phyloP scores from a whole-genome alignment of 805 yeast genomes.

The Sporopachydermia quercuum region DNA sequence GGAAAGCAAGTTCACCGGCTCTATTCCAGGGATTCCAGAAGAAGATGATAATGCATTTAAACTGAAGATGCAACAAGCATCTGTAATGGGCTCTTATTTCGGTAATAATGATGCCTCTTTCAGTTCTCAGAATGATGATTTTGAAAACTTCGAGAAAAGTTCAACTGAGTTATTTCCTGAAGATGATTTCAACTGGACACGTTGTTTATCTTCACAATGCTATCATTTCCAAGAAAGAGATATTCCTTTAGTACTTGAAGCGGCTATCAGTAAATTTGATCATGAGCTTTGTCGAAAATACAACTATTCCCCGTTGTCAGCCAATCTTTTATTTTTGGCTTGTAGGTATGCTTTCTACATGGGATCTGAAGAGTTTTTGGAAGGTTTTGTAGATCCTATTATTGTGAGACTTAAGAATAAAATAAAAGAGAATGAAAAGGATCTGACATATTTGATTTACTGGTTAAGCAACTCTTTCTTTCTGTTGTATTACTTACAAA shows the following conservation, averaged over 20 bases:
- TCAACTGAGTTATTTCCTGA: not conserved
- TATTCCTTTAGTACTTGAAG: constrained; percentile 22
- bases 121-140: not conserved
- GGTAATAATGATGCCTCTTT: too few relatives aligned
- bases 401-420: constrained; percentile 18
- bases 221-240: constrained; percentile 22
- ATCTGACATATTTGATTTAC: constrained; percentile 40
- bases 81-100: not conserved
- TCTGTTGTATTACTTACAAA: constrained; percentile 59
- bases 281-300: constrained; percentile 19
- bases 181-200: constrained; percentile 24
- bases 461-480: constrained; percentile 79
- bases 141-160: too few relatives aligned
- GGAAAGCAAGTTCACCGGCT: too few relatives aligned
- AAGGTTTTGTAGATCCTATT: constrained; percentile 17
- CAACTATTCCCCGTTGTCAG: constrained; percentile 24
- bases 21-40: not conserved
- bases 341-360: constrained; percentile 23
- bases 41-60: not conserved
- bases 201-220: constrained; percentile 24
- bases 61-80: constrained; percentile 1
- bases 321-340: constrained; percentile 25
- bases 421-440: constrained; percentile 19
- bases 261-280: constrained; percentile 18
- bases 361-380: constrained; percentile 18